phyloP scores from a whole-genome alignment of 2,329 filamentous ascomycete species.

The Epichloe baconii region DNA sequence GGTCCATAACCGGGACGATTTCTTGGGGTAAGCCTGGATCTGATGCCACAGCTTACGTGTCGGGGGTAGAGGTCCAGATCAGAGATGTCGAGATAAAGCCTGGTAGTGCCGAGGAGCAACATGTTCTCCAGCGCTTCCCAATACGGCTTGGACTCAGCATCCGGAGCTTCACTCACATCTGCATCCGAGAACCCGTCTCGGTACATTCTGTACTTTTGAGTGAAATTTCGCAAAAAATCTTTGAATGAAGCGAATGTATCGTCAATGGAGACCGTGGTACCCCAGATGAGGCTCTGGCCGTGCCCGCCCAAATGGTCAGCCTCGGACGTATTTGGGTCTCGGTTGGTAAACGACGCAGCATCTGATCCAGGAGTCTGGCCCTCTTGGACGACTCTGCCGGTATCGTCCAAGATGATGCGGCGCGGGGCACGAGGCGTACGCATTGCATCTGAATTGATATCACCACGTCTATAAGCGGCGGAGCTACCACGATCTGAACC shows the following conservation, averaged over 20 bases:
- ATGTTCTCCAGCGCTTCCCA: conserved; percentile 78
- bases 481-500: conserved; percentile 47
- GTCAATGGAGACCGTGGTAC: conserved; percentile 87
- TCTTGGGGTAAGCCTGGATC: conserved; percentile 84
- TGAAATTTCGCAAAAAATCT: conserved; percentile 85
- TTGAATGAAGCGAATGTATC: conserved; percentile 82
- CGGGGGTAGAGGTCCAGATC: conserved; percentile 83
- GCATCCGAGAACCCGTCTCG: conserved; percentile 70
- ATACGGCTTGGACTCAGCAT: conserved; percentile 70
- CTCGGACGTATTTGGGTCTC: conserved; percentile 78
- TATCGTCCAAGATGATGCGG: conserved; percentile 46
- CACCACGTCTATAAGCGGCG: conserved; percentile 50
- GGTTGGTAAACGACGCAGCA: conserved; percentile 45
- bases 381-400: conserved; percentile 44
- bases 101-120: conserved; percentile 71
- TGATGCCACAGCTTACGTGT: conserved; percentile 95
- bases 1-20: conserved; percentile 94
- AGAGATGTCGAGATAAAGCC: conserved; percentile 75
- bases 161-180: conserved; percentile 55
- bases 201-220: conserved; percentile 88
- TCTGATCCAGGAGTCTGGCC: conserved; percentile 39
- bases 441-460: conserved; percentile 72
- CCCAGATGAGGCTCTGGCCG: conserved; percentile 81
- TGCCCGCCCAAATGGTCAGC: conserved; percentile 75
- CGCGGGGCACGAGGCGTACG: conserved; percentile 38